A percentile compares a stretch with the other conserved stretches of the same genome.
These are phyloP conservation scores for Aspergillus ustus DNA, from an alignment of 2,329 filamentous ascomycete species.

Conservation along the genomic window DNA sequence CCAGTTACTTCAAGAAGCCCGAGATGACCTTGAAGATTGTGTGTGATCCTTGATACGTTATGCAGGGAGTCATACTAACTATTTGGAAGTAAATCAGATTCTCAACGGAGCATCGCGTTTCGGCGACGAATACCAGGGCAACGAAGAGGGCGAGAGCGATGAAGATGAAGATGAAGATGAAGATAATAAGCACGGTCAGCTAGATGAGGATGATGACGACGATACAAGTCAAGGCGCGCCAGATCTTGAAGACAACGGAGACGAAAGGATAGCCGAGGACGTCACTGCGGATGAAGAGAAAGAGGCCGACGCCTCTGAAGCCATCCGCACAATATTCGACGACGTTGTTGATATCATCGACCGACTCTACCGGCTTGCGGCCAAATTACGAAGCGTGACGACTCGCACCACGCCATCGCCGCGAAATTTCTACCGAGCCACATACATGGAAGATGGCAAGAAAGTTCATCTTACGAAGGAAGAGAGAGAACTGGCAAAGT, in stretches of 20 bases:
- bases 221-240: not conserved
- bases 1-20: not conserved
- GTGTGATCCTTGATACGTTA: not conserved
- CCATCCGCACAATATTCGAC: not conserved
- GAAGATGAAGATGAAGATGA: no score
- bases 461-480: not conserved
- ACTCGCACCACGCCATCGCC: not conserved
- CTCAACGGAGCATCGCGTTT: no score
- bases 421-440: not conserved
- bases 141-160: no score
- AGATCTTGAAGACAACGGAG: not conserved
- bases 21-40: not conserved
- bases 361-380: not conserved
- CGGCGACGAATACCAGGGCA: no score
- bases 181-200: no score
- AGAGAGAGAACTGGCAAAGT: not conserved
- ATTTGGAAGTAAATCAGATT: no score
- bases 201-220: no score
- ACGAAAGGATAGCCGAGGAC: not conserved
- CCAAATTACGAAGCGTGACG: not conserved
- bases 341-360: slow-evolving; percentile 1
- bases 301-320: not conserved
- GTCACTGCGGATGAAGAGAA: not conserved
- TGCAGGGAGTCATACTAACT: no score
- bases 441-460: not conserved